Evolutionary conservation across 169 alveolate genomes (phyloP).

Genomic region (Amoebophrya sp.): DNA sequence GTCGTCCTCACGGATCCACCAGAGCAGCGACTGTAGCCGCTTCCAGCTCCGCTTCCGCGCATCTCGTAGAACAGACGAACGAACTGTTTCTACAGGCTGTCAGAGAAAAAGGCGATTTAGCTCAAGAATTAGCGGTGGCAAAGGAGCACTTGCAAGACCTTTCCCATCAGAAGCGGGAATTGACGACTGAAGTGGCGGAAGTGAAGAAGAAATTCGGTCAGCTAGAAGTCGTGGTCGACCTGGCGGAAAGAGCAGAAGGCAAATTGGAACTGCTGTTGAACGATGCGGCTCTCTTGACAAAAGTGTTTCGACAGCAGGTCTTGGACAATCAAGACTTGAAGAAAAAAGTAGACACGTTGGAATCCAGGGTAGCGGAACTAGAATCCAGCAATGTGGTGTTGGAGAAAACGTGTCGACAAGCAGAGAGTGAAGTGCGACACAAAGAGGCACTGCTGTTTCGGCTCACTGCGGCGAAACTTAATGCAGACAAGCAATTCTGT

Average conservation of each 20-base stretch:
- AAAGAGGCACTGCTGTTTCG: conserved; percentile 15
- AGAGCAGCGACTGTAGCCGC: too few relatives aligned
- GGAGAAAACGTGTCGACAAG: background rate
- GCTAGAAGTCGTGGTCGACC: background rate
- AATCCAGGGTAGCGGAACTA: background rate
- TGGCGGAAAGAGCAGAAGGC: background rate
- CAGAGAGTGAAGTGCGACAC: background rate
- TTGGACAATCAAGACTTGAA: background rate
- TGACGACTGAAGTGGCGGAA: background rate
- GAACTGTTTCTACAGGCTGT: too few relatives aligned
- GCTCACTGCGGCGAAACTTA: background rate
- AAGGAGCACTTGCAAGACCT: background rate
- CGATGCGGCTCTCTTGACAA: background rate
- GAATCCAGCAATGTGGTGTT: background rate
- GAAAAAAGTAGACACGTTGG: background rate
- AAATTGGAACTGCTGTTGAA: background rate
- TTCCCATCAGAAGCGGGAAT: too few relatives aligned
- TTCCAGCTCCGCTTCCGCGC: too few relatives aligned
- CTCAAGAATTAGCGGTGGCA: background rate
- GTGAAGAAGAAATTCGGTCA: background rate
- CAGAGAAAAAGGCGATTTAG: background rate
- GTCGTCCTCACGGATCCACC: too few relatives aligned
- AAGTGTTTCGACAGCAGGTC: background rate
- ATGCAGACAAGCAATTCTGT: background rate
- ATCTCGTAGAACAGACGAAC: too few relatives aligned